Evolutionary conservation across 208 protist species (phyloP).

Genomic region (Borovskyia barvae): DNA sequence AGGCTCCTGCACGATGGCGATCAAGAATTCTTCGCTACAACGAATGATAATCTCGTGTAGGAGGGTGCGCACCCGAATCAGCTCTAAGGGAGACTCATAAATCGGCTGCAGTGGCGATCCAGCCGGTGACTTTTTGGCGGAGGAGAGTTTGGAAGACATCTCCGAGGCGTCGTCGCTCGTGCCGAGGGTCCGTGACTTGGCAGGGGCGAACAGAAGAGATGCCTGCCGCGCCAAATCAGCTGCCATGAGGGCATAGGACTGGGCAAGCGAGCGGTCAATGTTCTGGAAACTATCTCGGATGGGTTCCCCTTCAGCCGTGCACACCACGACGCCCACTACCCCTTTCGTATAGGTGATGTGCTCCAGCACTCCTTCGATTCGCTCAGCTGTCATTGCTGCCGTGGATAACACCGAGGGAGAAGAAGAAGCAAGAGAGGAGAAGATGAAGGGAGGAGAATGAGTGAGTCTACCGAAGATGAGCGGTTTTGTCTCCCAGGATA

Average conservation of each 20-base stretch:
- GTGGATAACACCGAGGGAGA: background rate
- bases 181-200: slow-evolving; percentile 1
- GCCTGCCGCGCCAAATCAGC: slow-evolving; percentile 42
- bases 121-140: slow-evolving; percentile 3
- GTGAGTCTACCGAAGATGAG: no score
- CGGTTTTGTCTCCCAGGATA: no score
- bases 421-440: background rate
- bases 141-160: slow-evolving; percentile 1
- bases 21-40: slow-evolving; percentile 64
- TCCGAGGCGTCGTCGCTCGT: background rate
- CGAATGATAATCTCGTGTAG: slow-evolving; percentile 80
- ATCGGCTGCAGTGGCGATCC: slow-evolving; percentile 19
- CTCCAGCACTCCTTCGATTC: slow-evolving; percentile 77
- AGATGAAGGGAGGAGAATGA: no score
- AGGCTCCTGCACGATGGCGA: slow-evolving; percentile 83
- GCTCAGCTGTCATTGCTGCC: slow-evolving; percentile 36
- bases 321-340: slow-evolving; percentile 78
- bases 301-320: slow-evolving; percentile 60
- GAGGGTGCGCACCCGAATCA: slow-evolving; percentile 67
- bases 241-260: slow-evolving; percentile 56
- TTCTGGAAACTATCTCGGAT: slow-evolving; percentile 85
- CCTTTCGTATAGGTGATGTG: slow-evolving; percentile 86
- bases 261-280: slow-evolving; percentile 65
- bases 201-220: slow-evolving; percentile 16
- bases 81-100: slow-evolving; percentile 51